A percentile compares a stretch with the other conserved stretches of the same genome.
phyloP scores from a whole-genome alignment of 257 asterid genomes.

The Solanum megistacrolobum region DNA sequence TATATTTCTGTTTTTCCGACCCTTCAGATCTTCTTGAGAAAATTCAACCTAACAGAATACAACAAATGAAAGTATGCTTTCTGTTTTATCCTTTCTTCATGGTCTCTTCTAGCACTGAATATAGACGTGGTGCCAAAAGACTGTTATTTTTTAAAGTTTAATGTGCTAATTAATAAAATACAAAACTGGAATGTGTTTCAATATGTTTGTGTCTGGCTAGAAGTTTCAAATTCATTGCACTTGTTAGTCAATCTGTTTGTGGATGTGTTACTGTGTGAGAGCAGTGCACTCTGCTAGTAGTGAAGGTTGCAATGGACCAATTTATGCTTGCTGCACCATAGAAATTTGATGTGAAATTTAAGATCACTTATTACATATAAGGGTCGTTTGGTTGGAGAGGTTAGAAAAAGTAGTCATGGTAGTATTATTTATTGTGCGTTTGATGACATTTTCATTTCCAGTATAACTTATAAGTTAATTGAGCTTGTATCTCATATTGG shows the following conservation, averaged over 20 bases:
- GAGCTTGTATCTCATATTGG: neutral
- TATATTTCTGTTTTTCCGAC: neutral
- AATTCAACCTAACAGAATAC: neutral
- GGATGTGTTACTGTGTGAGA: neutral
- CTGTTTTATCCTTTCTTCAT: neutral
- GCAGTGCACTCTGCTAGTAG: neutral
- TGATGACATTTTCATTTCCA: neutral
- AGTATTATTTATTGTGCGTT: neutral
- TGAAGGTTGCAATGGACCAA: neutral
- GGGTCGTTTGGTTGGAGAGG: neutral
- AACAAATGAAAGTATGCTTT: neutral
- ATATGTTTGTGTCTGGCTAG: neutral
- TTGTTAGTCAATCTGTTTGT: neutral
- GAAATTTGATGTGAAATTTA: neutral
- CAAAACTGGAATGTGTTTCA: neutral
- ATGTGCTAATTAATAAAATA: neutral
- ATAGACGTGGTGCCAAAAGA: neutral
- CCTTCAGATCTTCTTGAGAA: neutral
- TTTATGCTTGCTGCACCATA: neutral
- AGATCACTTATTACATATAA: neutral
- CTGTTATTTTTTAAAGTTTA: neutral
- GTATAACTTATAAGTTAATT: neutral
- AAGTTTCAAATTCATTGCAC: neutral
- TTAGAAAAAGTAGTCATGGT: neutral
- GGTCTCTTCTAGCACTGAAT: neutral